phyloP scores from a whole-genome alignment of 495 filamentous ascomycete genomes.

The Oidiodendron maius region DNA sequence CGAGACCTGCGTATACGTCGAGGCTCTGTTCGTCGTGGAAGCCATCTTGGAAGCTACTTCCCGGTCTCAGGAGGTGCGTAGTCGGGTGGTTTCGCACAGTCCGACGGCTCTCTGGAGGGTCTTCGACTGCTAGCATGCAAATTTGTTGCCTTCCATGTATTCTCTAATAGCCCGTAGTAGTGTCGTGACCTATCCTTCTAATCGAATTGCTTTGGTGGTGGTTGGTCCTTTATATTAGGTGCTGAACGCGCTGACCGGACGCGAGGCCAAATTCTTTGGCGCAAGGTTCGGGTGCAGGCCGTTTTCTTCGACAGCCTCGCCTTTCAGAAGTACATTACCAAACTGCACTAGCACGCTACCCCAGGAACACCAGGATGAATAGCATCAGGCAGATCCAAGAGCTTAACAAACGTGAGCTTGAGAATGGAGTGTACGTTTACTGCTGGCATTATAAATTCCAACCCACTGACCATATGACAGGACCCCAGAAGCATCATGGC shows the following conservation, averaged over 20 bases:
- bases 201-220: slow-evolving; percentile 1
- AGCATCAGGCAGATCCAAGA: slow-evolving; percentile 83
- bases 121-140: background rate
- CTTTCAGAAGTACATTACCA: background rate
- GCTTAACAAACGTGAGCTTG: slow-evolving; percentile 93
- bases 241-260: slow-evolving; percentile 10
- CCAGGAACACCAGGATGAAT: slow-evolving; percentile 58
- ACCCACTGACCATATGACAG: slow-evolving; percentile 30
- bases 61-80: background rate
- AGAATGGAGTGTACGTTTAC: slow-evolving; percentile 64
- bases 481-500: slow-evolving; percentile 85
- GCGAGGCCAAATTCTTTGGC: slow-evolving; percentile 1
- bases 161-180: background rate
- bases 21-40: slow-evolving; percentile 51
- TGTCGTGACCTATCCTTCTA: background rate
- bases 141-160: slow-evolving; percentile 3
- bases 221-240: slow-evolving; percentile 14
- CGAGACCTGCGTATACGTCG: slow-evolving; percentile 39
- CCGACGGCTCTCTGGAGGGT: background rate
- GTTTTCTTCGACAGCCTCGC: slow-evolving; percentile 9
- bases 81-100: background rate
- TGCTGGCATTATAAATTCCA: background rate
- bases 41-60: slow-evolving; percentile 30
- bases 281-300: slow-evolving; percentile 1
- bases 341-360: background rate